phyloP scores from a whole-genome alignment of 2,329 filamentous ascomycete species.

The Akanthomyces uredinophilus region DNA sequence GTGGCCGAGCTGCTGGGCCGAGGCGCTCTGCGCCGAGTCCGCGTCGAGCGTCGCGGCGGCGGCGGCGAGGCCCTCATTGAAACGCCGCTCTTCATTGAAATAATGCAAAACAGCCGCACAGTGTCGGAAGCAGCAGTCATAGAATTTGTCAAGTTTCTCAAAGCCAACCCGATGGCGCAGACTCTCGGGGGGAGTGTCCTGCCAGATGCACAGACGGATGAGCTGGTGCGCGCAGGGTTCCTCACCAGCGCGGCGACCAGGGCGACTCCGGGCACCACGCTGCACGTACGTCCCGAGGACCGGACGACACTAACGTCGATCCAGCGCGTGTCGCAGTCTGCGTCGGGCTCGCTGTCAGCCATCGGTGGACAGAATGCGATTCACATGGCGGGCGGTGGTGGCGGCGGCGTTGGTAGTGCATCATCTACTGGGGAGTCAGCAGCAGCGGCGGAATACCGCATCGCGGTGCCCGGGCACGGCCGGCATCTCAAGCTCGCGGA shows the following conservation, averaged over 20 bases:
- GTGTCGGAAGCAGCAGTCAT: slow-evolving; percentile 40
- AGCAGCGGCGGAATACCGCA: slow-evolving; percentile 36
- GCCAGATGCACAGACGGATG: slow-evolving; percentile 43
- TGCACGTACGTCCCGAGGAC: slow-evolving; percentile 47
- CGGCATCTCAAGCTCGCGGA: slow-evolving; percentile 61
- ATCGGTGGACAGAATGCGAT: slow-evolving; percentile 64
- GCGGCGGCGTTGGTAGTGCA: slow-evolving; percentile 24
- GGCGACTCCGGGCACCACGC: slow-evolving; percentile 29
- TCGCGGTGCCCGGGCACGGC: slow-evolving; percentile 64
- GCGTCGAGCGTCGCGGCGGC: slow-evolving; percentile 55
- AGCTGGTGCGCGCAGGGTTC: slow-evolving; percentile 62
- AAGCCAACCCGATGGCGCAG: slow-evolving; percentile 41
- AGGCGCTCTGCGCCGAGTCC: slow-evolving; percentile 56
- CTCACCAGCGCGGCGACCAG: slow-evolving; percentile 45
- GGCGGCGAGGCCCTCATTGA: slow-evolving; percentile 62
- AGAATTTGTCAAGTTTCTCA: slow-evolving; percentile 49
- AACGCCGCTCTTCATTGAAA: slow-evolving; percentile 47
- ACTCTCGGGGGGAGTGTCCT: slow-evolving; percentile 30
- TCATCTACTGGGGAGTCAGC: not conserved
- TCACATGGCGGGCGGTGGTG: slow-evolving; percentile 56
- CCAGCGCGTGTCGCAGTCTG: slow-evolving; percentile 56
- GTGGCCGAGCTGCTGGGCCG: slow-evolving; percentile 53
- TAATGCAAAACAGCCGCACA: slow-evolving; percentile 33
- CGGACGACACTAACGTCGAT: slow-evolving; percentile 55
- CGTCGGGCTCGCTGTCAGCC: slow-evolving; percentile 63